Conservation (phyloP, 345 rosid species). For the Crucihimalaya himalaica region DNA sequence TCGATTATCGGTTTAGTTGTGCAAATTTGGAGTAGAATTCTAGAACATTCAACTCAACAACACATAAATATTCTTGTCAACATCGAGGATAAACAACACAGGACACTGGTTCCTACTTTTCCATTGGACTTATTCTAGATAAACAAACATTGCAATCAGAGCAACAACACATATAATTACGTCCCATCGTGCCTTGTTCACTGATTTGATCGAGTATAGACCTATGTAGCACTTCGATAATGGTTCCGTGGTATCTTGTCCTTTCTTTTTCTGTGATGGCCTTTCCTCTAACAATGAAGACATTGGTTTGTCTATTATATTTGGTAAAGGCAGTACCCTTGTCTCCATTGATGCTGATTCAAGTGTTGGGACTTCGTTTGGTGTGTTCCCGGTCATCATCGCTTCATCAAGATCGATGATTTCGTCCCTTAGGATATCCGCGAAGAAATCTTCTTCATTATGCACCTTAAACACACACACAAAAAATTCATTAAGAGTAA, state of each 20-base stretch:
- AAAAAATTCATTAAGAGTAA: constrained; percentile 21
- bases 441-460: constrained; percentile 53
- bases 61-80: neutral
- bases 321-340: constrained; percentile 38
- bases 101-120: neutral
- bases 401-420: constrained; percentile 65
- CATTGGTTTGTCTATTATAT: constrained; percentile 33
- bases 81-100: neutral
- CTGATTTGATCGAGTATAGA: constrained; percentile 31
- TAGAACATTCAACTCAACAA: neutral
- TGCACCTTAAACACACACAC: constrained; percentile 37
- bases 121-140: constrained; percentile 7
- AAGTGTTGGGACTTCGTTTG: constrained; percentile 29
- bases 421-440: constrained; percentile 78
- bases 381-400: neutral
- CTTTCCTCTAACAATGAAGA: constrained; percentile 10
- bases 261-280: constrained; percentile 17
- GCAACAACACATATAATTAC: constrained; percentile 11
- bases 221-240: constrained; percentile 35
- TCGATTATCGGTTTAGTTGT: neutral
- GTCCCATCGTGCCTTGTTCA: constrained; percentile 31
- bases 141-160: constrained; percentile 5
- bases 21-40: neutral
- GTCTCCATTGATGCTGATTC: constrained; percentile 30
- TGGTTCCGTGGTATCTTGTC: neutral